Conservation (phyloP, 192 early-diverging fungal species). For the Backusella sp. region DNA sequence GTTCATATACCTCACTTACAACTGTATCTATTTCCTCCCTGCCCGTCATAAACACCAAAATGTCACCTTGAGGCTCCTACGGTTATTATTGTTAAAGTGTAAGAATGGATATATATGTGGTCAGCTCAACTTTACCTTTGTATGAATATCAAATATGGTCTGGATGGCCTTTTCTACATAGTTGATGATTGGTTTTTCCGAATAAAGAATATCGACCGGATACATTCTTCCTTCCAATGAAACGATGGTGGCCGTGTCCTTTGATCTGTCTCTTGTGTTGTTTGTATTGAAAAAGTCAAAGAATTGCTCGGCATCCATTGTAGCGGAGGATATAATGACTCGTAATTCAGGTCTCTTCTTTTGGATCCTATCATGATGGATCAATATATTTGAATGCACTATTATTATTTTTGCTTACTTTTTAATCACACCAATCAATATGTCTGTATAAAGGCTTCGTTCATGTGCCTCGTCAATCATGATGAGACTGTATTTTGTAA, state of each 20-base stretch:
- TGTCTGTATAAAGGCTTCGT: conserved; percentile 70
- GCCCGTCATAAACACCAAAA: conserved; percentile 73
- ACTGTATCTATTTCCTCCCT: conserved; percentile 73
- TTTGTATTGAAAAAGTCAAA: conserved; percentile 70
- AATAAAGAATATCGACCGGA: conserved; percentile 67
- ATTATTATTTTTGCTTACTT: conserved; percentile 52
- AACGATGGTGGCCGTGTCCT: conserved; percentile 63
- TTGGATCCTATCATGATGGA: conserved; percentile 54
- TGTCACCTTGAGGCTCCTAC: conserved; percentile 61
- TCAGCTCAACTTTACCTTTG: conserved; percentile 22
- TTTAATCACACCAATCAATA: conserved; percentile 72
- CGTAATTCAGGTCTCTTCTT: conserved; percentile 67
- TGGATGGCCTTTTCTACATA: conserved; percentile 69
- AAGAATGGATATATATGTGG: not conserved
- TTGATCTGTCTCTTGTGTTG: conserved; percentile 28
- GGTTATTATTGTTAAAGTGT: too few species aligned
- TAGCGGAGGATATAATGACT: conserved; percentile 80
- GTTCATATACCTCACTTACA: conserved; percentile 58
- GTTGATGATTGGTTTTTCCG: conserved; percentile 55
- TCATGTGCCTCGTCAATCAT: conserved; percentile 85
- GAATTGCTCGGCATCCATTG: conserved; percentile 74
- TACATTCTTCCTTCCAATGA: conserved; percentile 76
- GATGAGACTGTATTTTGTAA: conserved; percentile 70
- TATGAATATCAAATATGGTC: conserved; percentile 75
- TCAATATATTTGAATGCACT: too few species aligned